These are phyloP conservation scores for Kokia cookei DNA, from an alignment of 441 rosid genomes.

Conservation along the genomic window DNA sequence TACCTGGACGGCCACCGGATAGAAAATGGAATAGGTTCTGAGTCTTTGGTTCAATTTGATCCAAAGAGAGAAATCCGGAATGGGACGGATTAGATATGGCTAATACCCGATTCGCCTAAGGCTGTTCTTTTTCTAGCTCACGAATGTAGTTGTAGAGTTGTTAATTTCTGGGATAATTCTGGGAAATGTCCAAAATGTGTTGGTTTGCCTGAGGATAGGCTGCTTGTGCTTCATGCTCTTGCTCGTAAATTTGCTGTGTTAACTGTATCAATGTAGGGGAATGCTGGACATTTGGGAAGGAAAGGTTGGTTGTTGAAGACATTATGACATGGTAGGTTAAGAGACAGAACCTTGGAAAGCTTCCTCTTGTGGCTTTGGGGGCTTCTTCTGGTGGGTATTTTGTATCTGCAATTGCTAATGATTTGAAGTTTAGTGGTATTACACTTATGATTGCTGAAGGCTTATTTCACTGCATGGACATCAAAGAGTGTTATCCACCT, in stretches of 20 bases:
- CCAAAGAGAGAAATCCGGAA: conserved; percentile 57
- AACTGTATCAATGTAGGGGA: conserved; percentile 51
- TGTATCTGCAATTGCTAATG: conserved; percentile 63
- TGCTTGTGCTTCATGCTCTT: conserved; percentile 59
- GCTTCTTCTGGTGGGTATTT: conserved; percentile 96
- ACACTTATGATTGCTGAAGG: conserved; percentile 89
- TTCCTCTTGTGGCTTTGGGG: conserved; percentile 85
- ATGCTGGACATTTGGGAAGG: conserved; percentile 74
- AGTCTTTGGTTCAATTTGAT: conserved; percentile 24
- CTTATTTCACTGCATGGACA: conserved; percentile 48
- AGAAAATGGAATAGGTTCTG: conserved; percentile 33
- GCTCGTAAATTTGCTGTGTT: conserved; percentile 52
- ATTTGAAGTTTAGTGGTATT: conserved; percentile 58
- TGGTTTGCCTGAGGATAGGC: conserved; percentile 84
- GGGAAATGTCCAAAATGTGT: conserved; percentile 51
- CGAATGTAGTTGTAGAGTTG: conserved; percentile 79
- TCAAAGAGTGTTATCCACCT: conserved; percentile 54
- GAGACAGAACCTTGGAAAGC: conserved; percentile 45
- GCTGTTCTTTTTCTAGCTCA: conserved; percentile 90
- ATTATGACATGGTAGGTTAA: conserved; percentile 53
- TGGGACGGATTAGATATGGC: conserved; percentile 71
- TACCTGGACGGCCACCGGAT: conserved; percentile 9
- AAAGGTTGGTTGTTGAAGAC: conserved; percentile 39
- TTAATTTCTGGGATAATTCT: conserved; percentile 81
- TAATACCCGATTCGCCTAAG: conserved; percentile 67